Evolutionary conservation across 108 stramenopile genomes (phyloP).

Genomic region (Skeletonema grethae): DNA sequence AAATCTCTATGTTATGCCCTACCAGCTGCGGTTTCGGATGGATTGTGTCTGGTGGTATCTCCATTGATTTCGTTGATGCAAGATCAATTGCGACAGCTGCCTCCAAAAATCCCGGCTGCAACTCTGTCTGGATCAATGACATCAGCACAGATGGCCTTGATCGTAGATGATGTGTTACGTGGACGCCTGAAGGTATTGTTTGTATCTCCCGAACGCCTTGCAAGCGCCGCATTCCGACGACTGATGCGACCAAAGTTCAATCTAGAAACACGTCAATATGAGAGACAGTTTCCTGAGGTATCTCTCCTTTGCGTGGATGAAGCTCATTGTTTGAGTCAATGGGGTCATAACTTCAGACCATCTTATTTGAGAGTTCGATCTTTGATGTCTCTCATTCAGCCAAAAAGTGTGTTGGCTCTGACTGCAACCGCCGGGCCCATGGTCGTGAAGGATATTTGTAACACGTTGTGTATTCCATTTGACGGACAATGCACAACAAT

Average conservation of each 20-base stretch:
- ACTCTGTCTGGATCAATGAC: slow-evolving; percentile 81
- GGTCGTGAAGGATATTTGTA: slow-evolving; percentile 85
- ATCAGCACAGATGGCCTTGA: slow-evolving; percentile 67
- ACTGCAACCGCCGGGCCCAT: slow-evolving; percentile 92
- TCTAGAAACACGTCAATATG: slow-evolving; percentile 60
- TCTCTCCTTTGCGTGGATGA: slow-evolving; percentile 97
- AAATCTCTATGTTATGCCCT: slow-evolving; percentile 97
- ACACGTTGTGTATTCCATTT: slow-evolving; percentile 65
- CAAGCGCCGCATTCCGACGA: slow-evolving; percentile 88
- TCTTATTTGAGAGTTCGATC: slow-evolving; percentile 82
- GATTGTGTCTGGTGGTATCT: slow-evolving; percentile 94
- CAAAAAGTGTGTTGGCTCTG: slow-evolving; percentile 84
- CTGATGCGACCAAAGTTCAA: slow-evolving; percentile 76
- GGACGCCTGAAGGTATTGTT: slow-evolving; percentile 87
- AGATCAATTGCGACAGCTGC: slow-evolving; percentile 89
- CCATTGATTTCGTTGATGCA: slow-evolving; percentile 97
- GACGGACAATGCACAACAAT: slow-evolving; percentile 2
- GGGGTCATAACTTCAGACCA: slow-evolving; percentile 99
- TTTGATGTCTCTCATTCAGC: slow-evolving; percentile 66
- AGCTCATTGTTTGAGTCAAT: slow-evolving; percentile 85
- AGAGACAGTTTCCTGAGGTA: slow-evolving; percentile 77
- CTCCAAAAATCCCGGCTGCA: slow-evolving; percentile 83
- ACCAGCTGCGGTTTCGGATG: slow-evolving; percentile 88
- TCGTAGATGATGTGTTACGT: slow-evolving; percentile 77
- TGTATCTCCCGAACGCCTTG: slow-evolving; percentile 91